Conservation (phyloP, 805 yeast species). For the Wickerhamiella vanderwaltii region DNA sequence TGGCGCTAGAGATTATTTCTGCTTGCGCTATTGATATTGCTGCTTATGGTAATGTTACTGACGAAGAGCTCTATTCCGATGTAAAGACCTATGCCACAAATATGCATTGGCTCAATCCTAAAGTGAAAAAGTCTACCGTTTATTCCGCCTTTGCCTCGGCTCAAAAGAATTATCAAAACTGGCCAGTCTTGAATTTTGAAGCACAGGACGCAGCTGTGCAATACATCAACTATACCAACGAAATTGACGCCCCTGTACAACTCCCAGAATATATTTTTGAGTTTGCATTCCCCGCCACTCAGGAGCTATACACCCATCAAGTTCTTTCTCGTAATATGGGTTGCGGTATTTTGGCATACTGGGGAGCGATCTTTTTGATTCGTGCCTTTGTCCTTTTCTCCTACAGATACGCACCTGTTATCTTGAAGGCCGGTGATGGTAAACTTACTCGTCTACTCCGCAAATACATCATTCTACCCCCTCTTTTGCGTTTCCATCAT, state of each 20-base stretch:
- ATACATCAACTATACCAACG: neutral
- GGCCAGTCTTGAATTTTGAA: constrained; percentile 1
- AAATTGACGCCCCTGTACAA: neutral
- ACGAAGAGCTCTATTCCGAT: neutral
- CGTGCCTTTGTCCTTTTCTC: constrained; percentile 3
- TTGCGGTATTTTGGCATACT: constrained; percentile 9
- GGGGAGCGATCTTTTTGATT: constrained; percentile 7
- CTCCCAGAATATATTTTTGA: neutral
- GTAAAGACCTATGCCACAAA: constrained; percentile 3
- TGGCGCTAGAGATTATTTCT: neutral
- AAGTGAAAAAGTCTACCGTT: neutral
- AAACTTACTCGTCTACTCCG: constrained; percentile 13
- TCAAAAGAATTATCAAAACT: neutral
- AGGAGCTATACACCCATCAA: neutral
- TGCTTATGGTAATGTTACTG: neutral
- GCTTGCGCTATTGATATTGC: constrained; percentile 3
- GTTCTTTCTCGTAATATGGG: constrained; percentile 1
- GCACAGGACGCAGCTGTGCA: neutral
- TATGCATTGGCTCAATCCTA: neutral
- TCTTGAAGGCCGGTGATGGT: constrained; percentile 7
- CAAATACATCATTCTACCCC: constrained; percentile 22
- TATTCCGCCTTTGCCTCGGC: neutral
- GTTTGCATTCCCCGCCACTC: neutral
- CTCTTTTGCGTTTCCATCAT: constrained; percentile 23
- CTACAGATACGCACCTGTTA: constrained; percentile 2